phyloP scores from a whole-genome alignment of 2,329 filamentous ascomycete species.

The Cladophialophora exuberans region DNA sequence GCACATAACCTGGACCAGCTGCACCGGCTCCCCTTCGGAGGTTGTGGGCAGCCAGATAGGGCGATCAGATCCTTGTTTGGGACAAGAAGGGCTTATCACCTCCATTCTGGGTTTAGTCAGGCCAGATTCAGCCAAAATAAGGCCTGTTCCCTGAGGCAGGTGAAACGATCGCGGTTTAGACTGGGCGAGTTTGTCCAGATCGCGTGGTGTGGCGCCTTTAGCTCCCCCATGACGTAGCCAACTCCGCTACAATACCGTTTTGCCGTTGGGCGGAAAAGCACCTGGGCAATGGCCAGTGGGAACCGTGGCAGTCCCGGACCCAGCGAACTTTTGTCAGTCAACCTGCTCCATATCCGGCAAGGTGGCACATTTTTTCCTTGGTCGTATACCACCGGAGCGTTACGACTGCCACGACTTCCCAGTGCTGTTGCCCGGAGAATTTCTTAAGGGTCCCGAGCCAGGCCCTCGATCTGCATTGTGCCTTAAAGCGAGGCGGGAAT shows the following conservation, averaged over 20 bases:
- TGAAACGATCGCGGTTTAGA: slow-evolving; percentile 6
- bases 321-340: neutral
- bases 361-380: neutral
- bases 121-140: neutral
- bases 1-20: slow-evolving; percentile 4
- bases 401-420: neutral
- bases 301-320: neutral
- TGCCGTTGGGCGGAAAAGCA: neutral
- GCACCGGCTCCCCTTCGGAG: too few species aligned
- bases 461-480: slow-evolving; percentile 1
- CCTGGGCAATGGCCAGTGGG: neutral
- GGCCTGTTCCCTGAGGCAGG: neutral
- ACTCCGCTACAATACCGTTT: neutral
- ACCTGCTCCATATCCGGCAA: neutral
- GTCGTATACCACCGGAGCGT: neutral
- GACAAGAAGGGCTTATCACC: neutral
- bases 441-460: neutral
- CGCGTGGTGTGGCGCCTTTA: slow-evolving; percentile 1
- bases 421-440: slow-evolving; percentile 14
- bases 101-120: neutral
- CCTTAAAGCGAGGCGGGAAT: slow-evolving; percentile 17
- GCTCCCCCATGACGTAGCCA: slow-evolving; percentile 11
- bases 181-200: slow-evolving; percentile 6
- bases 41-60: too few species aligned
- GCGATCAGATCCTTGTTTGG: slow-evolving; percentile 7